Percentiles rank a stretch among this genome's conserved stretches.
These are phyloP conservation scores for Saitozyma sp. DNA, from an alignment of 768 basidiomycete genomes.

Conservation along the genomic window DNA sequence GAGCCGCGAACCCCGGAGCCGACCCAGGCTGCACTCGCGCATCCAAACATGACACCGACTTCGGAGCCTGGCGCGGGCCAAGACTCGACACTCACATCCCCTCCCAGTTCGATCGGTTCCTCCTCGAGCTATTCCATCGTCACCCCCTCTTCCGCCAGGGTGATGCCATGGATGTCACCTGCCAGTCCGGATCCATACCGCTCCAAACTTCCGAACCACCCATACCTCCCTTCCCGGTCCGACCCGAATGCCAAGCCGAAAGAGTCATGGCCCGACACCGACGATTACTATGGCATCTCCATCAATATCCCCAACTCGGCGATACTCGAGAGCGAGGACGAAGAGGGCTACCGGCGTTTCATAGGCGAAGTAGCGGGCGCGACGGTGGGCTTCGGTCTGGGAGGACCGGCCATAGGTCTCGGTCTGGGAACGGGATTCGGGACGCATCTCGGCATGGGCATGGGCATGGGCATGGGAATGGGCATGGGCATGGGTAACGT, in stretches of 20 bases:
- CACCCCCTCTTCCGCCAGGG: not conserved
- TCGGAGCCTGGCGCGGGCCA: not conserved
- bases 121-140: not conserved
- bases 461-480: slow-evolving; percentile 9
- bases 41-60: not conserved
- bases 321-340: slow-evolving; percentile 43
- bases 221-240: slow-evolving; percentile 4
- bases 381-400: not conserved
- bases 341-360: slow-evolving; percentile 42
- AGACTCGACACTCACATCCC: not conserved
- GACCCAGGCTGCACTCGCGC: not conserved
- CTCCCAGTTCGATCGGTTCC: not conserved
- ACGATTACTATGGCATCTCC: slow-evolving; percentile 1
- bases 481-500: slow-evolving; percentile 3
- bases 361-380: slow-evolving; percentile 39
- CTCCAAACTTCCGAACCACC: slow-evolving; percentile 7
- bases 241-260: not conserved
- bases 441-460: slow-evolving; percentile 3
- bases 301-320: slow-evolving; percentile 41
- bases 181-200: slow-evolving; percentile 3
- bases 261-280: not conserved
- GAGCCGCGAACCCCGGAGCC: slow-evolving; percentile 12
- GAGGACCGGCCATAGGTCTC: not conserved
- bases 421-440: not conserved
- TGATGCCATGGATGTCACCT: slow-evolving; percentile 1